Conservation (phyloP, 2,329 filamentous ascomycete genomes). For the Madurella fahalii region DNA sequence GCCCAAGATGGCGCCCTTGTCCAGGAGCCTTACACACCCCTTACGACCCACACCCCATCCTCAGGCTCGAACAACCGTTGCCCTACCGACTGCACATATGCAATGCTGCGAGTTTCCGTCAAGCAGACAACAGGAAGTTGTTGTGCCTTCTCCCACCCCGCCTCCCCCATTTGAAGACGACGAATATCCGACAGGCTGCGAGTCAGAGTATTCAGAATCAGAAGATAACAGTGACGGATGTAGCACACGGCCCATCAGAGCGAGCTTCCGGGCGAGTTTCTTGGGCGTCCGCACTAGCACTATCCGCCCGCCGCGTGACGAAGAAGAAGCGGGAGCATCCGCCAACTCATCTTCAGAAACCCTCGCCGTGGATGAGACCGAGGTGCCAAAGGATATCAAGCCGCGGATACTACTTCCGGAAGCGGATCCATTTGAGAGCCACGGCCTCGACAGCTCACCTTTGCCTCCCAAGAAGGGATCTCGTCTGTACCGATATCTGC, state of each 20-base stretch:
- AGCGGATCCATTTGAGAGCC: slow-evolving; percentile 10
- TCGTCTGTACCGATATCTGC: slow-evolving; percentile 24
- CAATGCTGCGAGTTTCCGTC: no score
- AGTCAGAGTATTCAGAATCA: not conserved
- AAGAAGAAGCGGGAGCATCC: slow-evolving; percentile 12
- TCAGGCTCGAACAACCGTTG: no score
- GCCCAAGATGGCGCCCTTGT: no score
- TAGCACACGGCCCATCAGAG: not conserved
- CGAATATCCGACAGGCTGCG: not conserved
- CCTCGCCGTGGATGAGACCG: not conserved
- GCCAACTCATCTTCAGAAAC: slow-evolving; percentile 6
- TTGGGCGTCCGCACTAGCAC: not conserved
- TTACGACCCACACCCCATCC: no score
- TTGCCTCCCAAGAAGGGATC: slow-evolving; percentile 25
- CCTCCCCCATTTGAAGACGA: not conserved
- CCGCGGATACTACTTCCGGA: not conserved
- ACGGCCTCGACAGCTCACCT: slow-evolving; percentile 17
- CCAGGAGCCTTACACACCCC: no score
- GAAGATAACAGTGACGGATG: not conserved
- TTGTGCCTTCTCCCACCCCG: not conserved
- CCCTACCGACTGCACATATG: no score
- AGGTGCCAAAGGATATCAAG: not conserved
- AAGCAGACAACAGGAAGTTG: not conserved
- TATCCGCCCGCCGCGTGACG: slow-evolving; percentile 9
- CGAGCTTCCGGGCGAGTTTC: not conserved